Conservation (phyloP, 345 rosid species). For the Eucalyptus regnans region DNA sequence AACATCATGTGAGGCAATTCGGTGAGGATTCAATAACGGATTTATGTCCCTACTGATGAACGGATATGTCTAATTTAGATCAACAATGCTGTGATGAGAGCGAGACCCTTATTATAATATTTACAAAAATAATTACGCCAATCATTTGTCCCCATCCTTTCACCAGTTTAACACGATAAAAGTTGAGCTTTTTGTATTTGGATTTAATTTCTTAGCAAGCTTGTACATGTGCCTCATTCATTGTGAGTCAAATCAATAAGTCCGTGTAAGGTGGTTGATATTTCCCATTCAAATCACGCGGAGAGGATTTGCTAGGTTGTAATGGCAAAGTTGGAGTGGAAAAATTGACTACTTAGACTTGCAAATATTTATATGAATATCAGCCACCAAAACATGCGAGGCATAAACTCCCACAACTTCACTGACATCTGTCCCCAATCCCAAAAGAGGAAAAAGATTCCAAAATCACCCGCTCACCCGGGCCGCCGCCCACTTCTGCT, state of each 20-base stretch:
- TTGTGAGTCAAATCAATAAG: neutral
- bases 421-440: neutral
- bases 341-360: neutral
- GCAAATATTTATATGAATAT: neutral
- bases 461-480: neutral
- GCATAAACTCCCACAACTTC: neutral
- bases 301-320: neutral
- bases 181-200: neutral
- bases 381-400: neutral
- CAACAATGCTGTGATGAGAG: accelerated
- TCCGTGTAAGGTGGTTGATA: neutral
- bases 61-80: accelerated
- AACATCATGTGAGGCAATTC: neutral
- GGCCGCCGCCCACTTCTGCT: neutral
- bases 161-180: neutral
- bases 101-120: neutral
- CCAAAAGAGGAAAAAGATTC: neutral
- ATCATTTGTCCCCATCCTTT: neutral
- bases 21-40: neutral
- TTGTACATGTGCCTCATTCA: neutral
- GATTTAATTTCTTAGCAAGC: neutral
- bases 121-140: neutral
- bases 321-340: neutral
- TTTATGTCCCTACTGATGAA: neutral
- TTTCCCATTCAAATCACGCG: neutral